A percentile compares a stretch with the other conserved stretches of the same genome.
These are phyloP conservation scores for Cyphellophora europaea DNA, from an alignment of 2,329 filamentous ascomycete genomes.

Conservation along the genomic window DNA sequence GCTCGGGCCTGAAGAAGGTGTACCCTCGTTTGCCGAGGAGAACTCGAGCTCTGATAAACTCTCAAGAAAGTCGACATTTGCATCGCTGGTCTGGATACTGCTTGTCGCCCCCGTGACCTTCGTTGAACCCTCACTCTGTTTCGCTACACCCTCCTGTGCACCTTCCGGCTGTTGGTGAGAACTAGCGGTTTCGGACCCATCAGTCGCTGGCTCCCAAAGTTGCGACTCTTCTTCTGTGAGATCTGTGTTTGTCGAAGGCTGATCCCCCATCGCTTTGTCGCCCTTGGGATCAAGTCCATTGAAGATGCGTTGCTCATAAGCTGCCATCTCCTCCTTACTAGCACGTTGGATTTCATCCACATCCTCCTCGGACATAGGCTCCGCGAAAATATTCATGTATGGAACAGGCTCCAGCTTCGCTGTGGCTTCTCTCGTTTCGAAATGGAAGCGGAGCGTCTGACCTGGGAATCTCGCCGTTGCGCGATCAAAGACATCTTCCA, in stretches of 20 bases:
- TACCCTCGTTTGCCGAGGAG: neutral
- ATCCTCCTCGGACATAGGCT: slow-evolving; percentile 66
- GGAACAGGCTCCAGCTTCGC: slow-evolving; percentile 31
- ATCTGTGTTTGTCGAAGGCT: slow-evolving; percentile 18
- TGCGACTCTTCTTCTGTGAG: slow-evolving; percentile 3
- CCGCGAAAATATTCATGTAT: slow-evolving; percentile 82
- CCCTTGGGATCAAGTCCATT: slow-evolving; percentile 20
- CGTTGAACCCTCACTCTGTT: neutral
- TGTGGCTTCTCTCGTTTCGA: slow-evolving; percentile 60
- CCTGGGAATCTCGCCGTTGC: slow-evolving; percentile 68
- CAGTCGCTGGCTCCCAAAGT: slow-evolving; percentile 4
- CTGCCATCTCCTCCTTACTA: slow-evolving; percentile 55
- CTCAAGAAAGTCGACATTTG: slow-evolving; percentile 14
- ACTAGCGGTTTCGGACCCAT: neutral
- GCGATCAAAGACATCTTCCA: slow-evolving; percentile 70
- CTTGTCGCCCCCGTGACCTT: neutral
- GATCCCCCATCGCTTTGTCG: slow-evolving; percentile 17
- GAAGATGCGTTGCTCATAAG: slow-evolving; percentile 51
- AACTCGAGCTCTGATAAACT: slow-evolving; percentile 9
- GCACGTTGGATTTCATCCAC: slow-evolving; percentile 65
- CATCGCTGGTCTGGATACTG: slow-evolving; percentile 10
- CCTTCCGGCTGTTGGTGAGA: neutral
- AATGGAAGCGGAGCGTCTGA: slow-evolving; percentile 65
- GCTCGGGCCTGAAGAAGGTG: neutral
- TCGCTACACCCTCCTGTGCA: neutral